A percentile compares a stretch with the other conserved stretches of the same genome.
Conservation (phyloP, 805 yeast genomes). For the Ogataea nonfermentans region DNA sequence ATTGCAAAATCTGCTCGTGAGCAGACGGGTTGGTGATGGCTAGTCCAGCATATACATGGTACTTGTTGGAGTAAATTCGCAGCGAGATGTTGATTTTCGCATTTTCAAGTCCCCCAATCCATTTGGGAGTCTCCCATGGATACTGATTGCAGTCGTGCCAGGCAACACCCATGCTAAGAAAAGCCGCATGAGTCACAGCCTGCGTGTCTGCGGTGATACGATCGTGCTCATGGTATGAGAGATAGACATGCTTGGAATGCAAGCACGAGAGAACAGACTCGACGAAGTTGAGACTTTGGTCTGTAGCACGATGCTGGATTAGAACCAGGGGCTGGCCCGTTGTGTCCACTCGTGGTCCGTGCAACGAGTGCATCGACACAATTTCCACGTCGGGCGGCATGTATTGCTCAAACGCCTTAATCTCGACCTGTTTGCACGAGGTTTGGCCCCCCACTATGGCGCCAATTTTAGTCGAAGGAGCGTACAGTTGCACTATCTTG, state of each 20-base stretch:
- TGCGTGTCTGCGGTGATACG: slow-evolving; percentile 97
- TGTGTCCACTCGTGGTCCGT: slow-evolving; percentile 89
- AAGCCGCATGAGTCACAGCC: slow-evolving; percentile 98
- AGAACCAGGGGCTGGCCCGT: slow-evolving; percentile 91
- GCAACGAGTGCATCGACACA: slow-evolving; percentile 85
- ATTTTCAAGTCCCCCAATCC: slow-evolving; percentile 94
- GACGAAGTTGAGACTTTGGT: slow-evolving; percentile 58
- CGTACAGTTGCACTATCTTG: slow-evolving; percentile 70
- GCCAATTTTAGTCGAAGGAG: slow-evolving; percentile 83
- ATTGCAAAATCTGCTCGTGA: slow-evolving; percentile 85
- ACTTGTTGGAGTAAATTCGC: slow-evolving; percentile 87
- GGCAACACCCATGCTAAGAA: slow-evolving; percentile 93
- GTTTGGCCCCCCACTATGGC: slow-evolving; percentile 98
- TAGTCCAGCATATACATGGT: slow-evolving; percentile 98
- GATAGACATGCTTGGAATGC: slow-evolving; percentile 69
- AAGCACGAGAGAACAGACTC: slow-evolving; percentile 66
- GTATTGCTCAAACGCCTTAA: slow-evolving; percentile 73
- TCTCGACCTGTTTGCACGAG: slow-evolving; percentile 89
- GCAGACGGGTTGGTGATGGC: slow-evolving; percentile 96
- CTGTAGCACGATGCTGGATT: slow-evolving; percentile 67
- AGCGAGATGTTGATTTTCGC: slow-evolving; percentile 92
- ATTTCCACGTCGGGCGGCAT: slow-evolving; percentile 81
- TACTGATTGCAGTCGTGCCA: slow-evolving; percentile 82
- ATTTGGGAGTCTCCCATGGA: slow-evolving; percentile 86
- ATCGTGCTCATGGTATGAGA: slow-evolving; percentile 89